Evolutionary conservation across 106 monocot species (phyloP), one percentile per base, ranked within the genome.

Genomic region (Acorus gramineus): DNA sequence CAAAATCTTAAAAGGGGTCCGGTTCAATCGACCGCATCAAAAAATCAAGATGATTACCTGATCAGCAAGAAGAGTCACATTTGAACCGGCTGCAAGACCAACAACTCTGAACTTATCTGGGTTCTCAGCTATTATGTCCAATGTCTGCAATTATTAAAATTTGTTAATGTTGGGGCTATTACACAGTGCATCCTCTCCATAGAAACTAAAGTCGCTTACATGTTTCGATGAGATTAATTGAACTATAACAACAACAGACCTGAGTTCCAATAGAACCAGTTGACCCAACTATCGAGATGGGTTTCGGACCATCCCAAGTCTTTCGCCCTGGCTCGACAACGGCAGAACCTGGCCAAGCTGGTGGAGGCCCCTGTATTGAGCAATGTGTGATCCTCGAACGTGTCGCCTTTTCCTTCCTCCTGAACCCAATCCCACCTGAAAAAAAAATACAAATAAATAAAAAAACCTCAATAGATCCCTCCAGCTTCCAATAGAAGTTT

Each of bases 211-310:
- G 28, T 28, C 1, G 28, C 1, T 28, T 28, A 1, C 28, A 28
- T 28, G 28, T 28, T 28, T 28, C 28, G 28, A 28, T 28, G 28
- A 28, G 28, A 28, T 28, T 0, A 28, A 8, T 13, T 57, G 10
- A 11, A 57, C 43, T 47, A 3, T 13, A 9, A 11, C 4, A 14
- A 46, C 45, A 44, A 4, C 46, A 42, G 65, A 87, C 95, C 95
- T 95, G 95, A 65, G 95, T 95, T 69, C 95, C 95, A 60, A 95
- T 90, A 5, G 95, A 95, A 58, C 95, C 95, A 52, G 95, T 95
- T 46, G 95, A 95, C 42, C 95, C 95, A 44, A 95, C 78, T 46
- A 95, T 81, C 8, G 95, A 86, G 65, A 95, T 87, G 42, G 87
- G 95, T 60, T 95, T 95, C 3, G 84, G 87, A 46, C 82, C 80